Evolutionary conservation across 1,284 basidiomycete species (phyloP), one percentile per base, ranked within the genome.

Genomic region (Entoloma clypeatum): DNA sequence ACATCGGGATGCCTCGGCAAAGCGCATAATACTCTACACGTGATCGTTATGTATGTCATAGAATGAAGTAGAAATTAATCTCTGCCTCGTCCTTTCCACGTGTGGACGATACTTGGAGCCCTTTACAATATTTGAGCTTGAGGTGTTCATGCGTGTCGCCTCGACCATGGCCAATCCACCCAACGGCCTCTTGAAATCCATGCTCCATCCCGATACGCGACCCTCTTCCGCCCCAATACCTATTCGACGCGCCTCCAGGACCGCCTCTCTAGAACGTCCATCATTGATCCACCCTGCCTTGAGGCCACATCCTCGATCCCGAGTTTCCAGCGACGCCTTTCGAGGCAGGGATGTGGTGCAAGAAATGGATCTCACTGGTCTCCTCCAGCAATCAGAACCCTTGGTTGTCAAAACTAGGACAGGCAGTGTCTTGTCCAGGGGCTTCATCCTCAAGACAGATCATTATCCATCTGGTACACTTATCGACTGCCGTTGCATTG

Each of bases 381-480:
- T 72, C 47, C 67, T 87, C 3, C 72, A 79, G 48, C 75, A 75
- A 11, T 79, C 82, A 25, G 81, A 74, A 36, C 68, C 79, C 1
- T 79, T 80, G 2, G 77, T 95, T 13, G 92, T 98, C 44, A 95
- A 94, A 65, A 86, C 87, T 9, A 74, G 93, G 37, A 72, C 77
- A 2, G 93, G 93, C 18, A 92, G 88, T 53, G 93, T 98, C 7
- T 70, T 98, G 13, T 87, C 85, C 11, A 69, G 94, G 55, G 92
- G 89, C 0, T 91, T 93, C 59, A 93, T 97, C 45, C 68, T 97
- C 51, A 97, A 97, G 71, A 95, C 93, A 14, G 91, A 95, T 63
- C 79, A 91, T 59, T 92, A 93, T 63, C 91, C 92, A 24, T 87
- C 86, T 50, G 86, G 87, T 80, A 45, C 47, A 64, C 56, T 5